These are phyloP conservation scores for Alternaria atra DNA, from an alignment of 2,329 filamentous ascomycete species.

Conservation along the genomic window DNA sequence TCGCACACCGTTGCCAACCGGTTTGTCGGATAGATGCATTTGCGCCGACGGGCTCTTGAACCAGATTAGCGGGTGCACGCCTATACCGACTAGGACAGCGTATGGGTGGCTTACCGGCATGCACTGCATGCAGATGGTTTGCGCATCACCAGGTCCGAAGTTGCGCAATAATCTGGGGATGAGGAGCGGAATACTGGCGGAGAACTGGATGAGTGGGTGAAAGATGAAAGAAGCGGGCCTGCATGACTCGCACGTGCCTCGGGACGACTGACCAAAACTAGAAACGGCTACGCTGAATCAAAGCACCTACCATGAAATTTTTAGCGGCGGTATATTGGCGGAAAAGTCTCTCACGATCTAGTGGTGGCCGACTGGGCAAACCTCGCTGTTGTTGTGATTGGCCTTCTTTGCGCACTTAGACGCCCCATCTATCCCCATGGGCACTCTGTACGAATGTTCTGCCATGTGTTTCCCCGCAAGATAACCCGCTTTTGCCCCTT, in stretches of 20 bases:
- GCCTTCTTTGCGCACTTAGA: conserved; percentile 8
- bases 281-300: conserved; percentile 6
- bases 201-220: not conserved
- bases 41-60: conserved; percentile 31
- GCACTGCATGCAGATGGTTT: conserved; percentile 34
- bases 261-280: conserved; percentile 2
- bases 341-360: conserved; percentile 24
- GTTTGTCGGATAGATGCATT: conserved; percentile 31
- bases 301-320: not conserved
- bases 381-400: conserved; percentile 20
- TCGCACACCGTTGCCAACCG: conserved; percentile 26
- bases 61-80: conserved; percentile 11
- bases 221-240: not conserved
- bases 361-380: conserved; percentile 9
- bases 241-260: conserved; percentile 10
- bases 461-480: conserved; percentile 32
- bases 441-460: conserved; percentile 14
- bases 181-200: conserved; percentile 27
- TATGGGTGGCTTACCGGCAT: conserved; percentile 30
- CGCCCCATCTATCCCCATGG: conserved; percentile 31
- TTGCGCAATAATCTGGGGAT: conserved; percentile 14
- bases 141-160: conserved; percentile 28
- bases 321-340: conserved; percentile 30
- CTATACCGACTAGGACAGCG: not conserved
- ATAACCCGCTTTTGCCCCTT: conserved; percentile 20